Evolutionary conservation across 495 filamentous ascomycete species (phyloP).

Genomic region (Lichenothelia convexa): DNA sequence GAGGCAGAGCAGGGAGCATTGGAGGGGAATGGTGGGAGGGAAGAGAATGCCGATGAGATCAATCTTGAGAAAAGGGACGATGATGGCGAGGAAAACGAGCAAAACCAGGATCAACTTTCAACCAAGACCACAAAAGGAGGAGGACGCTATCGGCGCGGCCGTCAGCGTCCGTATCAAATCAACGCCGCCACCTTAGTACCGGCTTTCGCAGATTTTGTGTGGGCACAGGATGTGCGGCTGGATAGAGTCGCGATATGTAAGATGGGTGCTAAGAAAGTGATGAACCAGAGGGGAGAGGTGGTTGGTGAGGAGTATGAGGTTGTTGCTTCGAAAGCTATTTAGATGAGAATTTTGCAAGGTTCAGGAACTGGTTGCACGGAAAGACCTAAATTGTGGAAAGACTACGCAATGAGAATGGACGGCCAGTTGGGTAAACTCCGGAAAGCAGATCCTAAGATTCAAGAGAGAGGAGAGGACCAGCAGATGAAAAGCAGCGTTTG

Average conservation of each 20-base stretch:
- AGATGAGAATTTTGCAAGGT: too few relatives aligned
- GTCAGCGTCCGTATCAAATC: slow-evolving; percentile 15
- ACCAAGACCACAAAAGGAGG: slow-evolving; percentile 8
- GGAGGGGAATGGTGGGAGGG: background rate
- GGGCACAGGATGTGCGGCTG: slow-evolving; percentile 18
- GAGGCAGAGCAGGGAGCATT: background rate
- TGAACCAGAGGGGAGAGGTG: slow-evolving; percentile 13
- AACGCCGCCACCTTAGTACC: slow-evolving; percentile 21
- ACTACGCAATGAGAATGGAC: too few relatives aligned
- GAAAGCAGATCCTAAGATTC: too few relatives aligned
- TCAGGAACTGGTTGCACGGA: too few relatives aligned
- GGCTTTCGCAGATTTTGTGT: slow-evolving; percentile 18
- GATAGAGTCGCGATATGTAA: slow-evolving; percentile 22
- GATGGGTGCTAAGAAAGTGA: slow-evolving; percentile 24
- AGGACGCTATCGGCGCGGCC: slow-evolving; percentile 13
- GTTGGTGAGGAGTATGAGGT: slow-evolving; percentile 20
- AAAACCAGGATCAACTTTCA: background rate
- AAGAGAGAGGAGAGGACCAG: too few relatives aligned
- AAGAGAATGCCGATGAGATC: background rate
- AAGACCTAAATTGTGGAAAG: too few relatives aligned
- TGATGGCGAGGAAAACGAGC: background rate
- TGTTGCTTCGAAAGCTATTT: too few relatives aligned
- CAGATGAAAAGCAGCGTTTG: too few relatives aligned
- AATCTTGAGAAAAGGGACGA: background rate
- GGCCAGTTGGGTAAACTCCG: too few relatives aligned